Evolutionary conservation across 352 stramenopile species (phyloP), one percentile per base, ranked within the genome.

Genomic region (Phytopythium sindhum): DNA sequence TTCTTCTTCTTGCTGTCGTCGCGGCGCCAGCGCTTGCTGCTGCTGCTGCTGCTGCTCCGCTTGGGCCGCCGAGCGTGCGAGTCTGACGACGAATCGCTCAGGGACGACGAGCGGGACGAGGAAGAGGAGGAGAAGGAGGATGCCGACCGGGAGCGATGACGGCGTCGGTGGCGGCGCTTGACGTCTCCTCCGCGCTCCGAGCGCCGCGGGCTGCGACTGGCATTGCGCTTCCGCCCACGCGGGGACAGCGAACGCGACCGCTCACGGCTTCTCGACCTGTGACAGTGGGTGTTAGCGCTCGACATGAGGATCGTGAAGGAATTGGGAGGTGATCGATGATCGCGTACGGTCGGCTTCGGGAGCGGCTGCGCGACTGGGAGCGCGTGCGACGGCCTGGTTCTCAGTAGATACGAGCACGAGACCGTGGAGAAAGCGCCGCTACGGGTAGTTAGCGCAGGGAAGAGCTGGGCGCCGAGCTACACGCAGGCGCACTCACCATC

Each of bases 1-100:
- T 57, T 42, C 21, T 79, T 88, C 26, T 80, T 74, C 54, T 83
- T 88, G 60, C 73, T 78, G 12, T 72, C 62, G 23, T 80, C 73
- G 23, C 69, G 69, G 19, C 61, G 60, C 29, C 33, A 58, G 24
- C 64, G 48, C 45, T 64, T 77, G n/a, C 53, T 70, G 31, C 67
- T 69, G 35, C 55, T 68, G 56, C 60, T 62, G 45, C 70, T 71
- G 23, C 66, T 68, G 47, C 65, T 39, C 5, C 55, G 67, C 11
- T 63, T 68, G 45, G 53, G 33, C 4, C 33, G 53, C 11, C 19
- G 53, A 14, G 31, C 9, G n/a, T 12, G 53, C 9, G 29, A 9
- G n/a, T 19, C 53, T 12, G 57, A 72, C 10, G 52, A 69, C 11
- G 53, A 73, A 14, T 28, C 11, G 24, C 29, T 47, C 21, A n/a